Conservation (phyloP, 2,329 filamentous ascomycete genomes). For the Nemania abortiva region DNA sequence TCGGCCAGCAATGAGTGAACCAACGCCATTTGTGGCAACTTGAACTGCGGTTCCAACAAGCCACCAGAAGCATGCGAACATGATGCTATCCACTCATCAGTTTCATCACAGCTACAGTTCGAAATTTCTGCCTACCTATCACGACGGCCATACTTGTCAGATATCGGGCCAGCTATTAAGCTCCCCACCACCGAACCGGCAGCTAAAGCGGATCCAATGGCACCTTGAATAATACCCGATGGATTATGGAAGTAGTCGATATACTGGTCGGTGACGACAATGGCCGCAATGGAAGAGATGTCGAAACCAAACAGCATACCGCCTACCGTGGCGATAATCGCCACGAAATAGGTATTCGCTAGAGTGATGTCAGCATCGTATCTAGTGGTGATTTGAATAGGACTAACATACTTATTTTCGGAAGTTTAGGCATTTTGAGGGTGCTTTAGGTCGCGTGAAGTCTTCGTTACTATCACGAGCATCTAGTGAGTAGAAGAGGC, state of each 20-base stretch:
- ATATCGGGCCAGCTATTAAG: conserved; percentile 61
- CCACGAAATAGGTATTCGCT: conserved; percentile 52
- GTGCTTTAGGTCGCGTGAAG: conserved; percentile 13
- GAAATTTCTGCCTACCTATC: conserved; percentile 48
- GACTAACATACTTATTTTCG: conserved; percentile 48
- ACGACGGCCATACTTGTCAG: conserved; percentile 62
- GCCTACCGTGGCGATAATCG: conserved; percentile 49
- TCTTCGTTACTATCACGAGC: conserved; percentile 29
- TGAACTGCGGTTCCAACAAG: conserved; percentile 71
- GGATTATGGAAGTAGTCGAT: conserved; percentile 65
- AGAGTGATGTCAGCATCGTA: conserved; percentile 4
- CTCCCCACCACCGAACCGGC: conserved; percentile 65
- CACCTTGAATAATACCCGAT: conserved; percentile 60
- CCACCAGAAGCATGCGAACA: conserved; percentile 62
- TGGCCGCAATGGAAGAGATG: conserved; percentile 69
- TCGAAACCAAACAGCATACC: conserved; percentile 65
- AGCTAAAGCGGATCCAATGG: conserved; percentile 65
- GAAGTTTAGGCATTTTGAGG: conserved; percentile 47
- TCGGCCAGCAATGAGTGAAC: conserved; percentile 65
- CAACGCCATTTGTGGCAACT: conserved; percentile 68
- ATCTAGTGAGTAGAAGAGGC: conserved; percentile 16
- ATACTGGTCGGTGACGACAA: conserved; percentile 65
- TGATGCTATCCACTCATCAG: conserved; percentile 51
- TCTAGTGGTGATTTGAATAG: neutral
- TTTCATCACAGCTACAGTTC: neutral